These are phyloP conservation scores for Ceratocystis cacaofunesta DNA, from an alignment of 2,329 filamentous ascomycete species.

Conservation along the genomic window DNA sequence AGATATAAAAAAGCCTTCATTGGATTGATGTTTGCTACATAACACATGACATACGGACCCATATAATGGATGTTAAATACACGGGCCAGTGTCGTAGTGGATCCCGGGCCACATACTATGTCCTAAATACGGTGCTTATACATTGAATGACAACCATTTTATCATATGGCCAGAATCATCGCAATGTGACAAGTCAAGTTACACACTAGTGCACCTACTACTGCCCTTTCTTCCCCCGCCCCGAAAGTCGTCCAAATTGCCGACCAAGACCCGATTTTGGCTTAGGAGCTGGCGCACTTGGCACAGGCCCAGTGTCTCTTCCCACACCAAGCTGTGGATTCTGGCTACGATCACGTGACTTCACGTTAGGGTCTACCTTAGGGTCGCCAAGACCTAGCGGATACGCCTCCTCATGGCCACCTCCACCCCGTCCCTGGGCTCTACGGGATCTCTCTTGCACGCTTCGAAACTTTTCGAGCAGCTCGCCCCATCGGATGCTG, in stretches of 20 bases:
- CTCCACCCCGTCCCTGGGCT: slow-evolving; percentile 43
- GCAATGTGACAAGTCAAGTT: too few relatives aligned
- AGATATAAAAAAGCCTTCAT: too few relatives aligned
- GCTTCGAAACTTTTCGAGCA: slow-evolving; percentile 84
- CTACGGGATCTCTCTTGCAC: slow-evolving; percentile 78
- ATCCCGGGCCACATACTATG: too few relatives aligned
- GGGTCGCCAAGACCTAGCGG: slow-evolving; percentile 31
- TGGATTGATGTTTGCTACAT: too few relatives aligned
- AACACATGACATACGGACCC: too few relatives aligned
- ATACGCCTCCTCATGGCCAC: slow-evolving; percentile 35
- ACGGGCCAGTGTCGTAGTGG: too few relatives aligned
- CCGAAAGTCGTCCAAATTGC: slow-evolving; percentile 52
- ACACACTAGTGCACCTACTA: neutral
- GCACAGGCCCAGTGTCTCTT: slow-evolving; percentile 33
- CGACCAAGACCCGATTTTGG: slow-evolving; percentile 45
- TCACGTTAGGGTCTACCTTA: slow-evolving; percentile 27
- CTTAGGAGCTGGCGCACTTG: slow-evolving; percentile 37
- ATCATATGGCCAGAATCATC: too few relatives aligned
- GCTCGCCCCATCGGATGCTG: slow-evolving; percentile 77
- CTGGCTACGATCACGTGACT: slow-evolving; percentile 28
- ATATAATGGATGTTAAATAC: too few relatives aligned
- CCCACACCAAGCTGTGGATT: slow-evolving; percentile 32
- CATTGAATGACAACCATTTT: too few relatives aligned
- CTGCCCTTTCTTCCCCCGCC: slow-evolving; percentile 40
- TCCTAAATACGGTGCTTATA: too few relatives aligned